Evolutionary conservation across 73 alveolate genomes (phyloP).

Genomic region (Tetrahymena elliotti): DNA sequence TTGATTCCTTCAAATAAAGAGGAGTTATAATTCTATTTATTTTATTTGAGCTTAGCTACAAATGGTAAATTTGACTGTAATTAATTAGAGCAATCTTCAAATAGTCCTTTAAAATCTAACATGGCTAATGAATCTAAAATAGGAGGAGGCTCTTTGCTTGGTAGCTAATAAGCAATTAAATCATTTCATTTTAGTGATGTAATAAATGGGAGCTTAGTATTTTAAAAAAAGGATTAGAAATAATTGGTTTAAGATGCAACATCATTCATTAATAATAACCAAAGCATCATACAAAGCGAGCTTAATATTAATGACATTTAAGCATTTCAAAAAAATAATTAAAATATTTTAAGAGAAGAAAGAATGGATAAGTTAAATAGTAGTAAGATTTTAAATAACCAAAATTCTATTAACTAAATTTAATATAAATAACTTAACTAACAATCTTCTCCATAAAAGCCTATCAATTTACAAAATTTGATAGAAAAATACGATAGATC

Average conservation of each 20-base stretch:
- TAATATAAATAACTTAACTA: not conserved
- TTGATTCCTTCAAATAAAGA: not conserved
- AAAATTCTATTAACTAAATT: not conserved
- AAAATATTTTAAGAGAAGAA: not conserved
- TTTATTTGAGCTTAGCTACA: not conserved
- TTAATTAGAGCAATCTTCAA: not conserved
- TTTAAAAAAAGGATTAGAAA: not conserved
- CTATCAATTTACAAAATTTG: not conserved
- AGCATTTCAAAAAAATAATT: not conserved
- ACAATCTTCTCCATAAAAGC: not conserved
- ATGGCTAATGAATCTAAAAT: not conserved
- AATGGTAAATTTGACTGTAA: not conserved
- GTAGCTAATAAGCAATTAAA: not conserved
- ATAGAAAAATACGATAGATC: not conserved
- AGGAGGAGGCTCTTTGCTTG: not conserved
- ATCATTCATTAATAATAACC: not conserved
- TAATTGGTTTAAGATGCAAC: not conserved
- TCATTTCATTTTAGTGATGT: not conserved
- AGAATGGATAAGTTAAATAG: not conserved
- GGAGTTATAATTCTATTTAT: not conserved
- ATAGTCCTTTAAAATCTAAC: not conserved
- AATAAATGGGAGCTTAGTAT: not conserved
- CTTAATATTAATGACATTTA: not conserved
- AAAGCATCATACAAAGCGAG: not conserved
- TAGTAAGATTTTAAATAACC: not conserved